These are phyloP conservation scores for Aspergillus sp. DNA, from an alignment of 2,329 filamentous ascomycete genomes.

Conservation along the genomic window DNA sequence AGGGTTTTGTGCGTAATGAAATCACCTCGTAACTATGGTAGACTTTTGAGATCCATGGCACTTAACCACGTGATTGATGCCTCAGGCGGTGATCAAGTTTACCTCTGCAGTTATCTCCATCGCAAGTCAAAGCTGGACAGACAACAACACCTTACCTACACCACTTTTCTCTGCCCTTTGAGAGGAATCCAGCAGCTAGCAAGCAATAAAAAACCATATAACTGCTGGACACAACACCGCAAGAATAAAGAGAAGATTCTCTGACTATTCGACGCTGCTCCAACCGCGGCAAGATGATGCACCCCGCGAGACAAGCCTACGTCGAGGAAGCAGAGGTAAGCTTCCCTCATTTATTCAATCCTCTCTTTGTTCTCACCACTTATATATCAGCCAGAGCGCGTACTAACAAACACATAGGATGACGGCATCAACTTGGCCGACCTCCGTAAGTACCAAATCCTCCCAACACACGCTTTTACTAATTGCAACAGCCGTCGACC, in stretches of 20 bases:
- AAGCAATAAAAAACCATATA: too few relatives aligned
- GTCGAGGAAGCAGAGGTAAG: slow-evolving; percentile 78
- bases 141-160: too few relatives aligned
- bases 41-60: too few relatives aligned
- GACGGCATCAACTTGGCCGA: slow-evolving; percentile 57
- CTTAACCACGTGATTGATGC: too few relatives aligned
- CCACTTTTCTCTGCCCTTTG: too few relatives aligned
- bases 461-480: not conserved
- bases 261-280: not conserved
- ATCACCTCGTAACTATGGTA: too few relatives aligned
- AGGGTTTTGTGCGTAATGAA: too few relatives aligned
- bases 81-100: too few relatives aligned
- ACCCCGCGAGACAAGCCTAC: slow-evolving; percentile 86
- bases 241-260: not conserved
- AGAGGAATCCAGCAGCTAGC: too few relatives aligned
- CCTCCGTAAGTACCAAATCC: slow-evolving; percentile 48
- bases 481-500: slow-evolving; percentile 55
- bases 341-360: slow-evolving; percentile 9
- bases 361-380: not conserved
- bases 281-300: slow-evolving; percentile 49
- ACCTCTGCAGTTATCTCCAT: too few relatives aligned
- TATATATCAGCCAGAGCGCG: slow-evolving; percentile 6
- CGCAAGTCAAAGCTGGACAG: too few relatives aligned
- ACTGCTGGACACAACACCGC: not conserved
- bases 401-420: slow-evolving; percentile 36